These are phyloP conservation scores for Moesziomyces parantarcticus DNA, from an alignment of 1,284 basidiomycete species.

Conservation along the genomic window DNA sequence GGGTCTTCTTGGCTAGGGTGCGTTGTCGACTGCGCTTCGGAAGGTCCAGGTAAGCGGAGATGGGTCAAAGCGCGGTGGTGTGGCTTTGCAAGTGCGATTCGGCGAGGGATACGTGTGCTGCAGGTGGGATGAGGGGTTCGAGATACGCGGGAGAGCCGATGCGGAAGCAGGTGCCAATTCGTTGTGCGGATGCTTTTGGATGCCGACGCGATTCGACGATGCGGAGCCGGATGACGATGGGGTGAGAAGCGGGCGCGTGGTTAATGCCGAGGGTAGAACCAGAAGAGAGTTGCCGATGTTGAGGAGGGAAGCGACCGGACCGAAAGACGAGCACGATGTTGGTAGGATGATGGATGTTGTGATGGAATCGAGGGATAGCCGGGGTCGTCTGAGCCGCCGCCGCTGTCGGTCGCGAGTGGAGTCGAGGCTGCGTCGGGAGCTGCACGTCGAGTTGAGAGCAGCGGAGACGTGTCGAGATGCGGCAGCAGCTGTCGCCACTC, in stretches of 20 bases:
- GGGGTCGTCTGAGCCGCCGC: conserved; percentile 20
- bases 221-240: not conserved
- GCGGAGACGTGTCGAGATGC: conserved; percentile 7
- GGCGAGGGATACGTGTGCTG: too few relatives aligned
- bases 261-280: not conserved
- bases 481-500: conserved; percentile 2
- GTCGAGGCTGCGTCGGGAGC: conserved; percentile 10
- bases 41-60: too few relatives aligned
- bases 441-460: conserved; percentile 33
- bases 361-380: not conserved
- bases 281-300: not conserved
- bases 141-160: not conserved
- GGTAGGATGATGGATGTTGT: not conserved
- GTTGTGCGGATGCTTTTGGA: not conserved
- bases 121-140: not conserved
- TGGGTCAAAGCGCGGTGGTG: too few relatives aligned
- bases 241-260: not conserved
- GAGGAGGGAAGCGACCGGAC: too few relatives aligned
- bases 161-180: not conserved
- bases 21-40: not conserved
- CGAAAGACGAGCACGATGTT: too few relatives aligned
- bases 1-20: not conserved
- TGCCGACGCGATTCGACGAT: not conserved
- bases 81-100: too few relatives aligned
- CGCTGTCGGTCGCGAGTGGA: conserved; percentile 4